A percentile compares a stretch with the other conserved stretches of the same genome.
Conservation (phyloP, 2,329 filamentous ascomycete genomes). For the Sclerotinia minor region DNA sequence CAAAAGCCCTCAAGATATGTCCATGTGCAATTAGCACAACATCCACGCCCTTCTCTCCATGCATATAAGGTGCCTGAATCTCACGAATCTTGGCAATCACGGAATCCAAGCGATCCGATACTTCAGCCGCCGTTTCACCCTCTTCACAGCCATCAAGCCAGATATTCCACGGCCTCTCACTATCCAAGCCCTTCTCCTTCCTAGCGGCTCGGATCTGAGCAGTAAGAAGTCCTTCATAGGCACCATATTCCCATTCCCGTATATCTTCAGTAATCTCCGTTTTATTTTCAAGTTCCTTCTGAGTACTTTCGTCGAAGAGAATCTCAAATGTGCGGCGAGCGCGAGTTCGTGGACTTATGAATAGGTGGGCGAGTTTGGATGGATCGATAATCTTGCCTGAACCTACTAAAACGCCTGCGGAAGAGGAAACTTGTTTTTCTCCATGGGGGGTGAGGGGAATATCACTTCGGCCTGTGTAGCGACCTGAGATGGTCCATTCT, state of each 20-base stretch:
- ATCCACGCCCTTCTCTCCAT: slow-evolving; percentile 47
- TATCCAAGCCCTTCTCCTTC: slow-evolving; percentile 47
- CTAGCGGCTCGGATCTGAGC: slow-evolving; percentile 46
- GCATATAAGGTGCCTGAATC: slow-evolving; percentile 50
- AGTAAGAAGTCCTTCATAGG: slow-evolving; percentile 50
- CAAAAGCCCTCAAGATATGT: slow-evolving; percentile 56
- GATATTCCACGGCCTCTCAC: slow-evolving; percentile 51
- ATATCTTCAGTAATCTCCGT: slow-evolving; percentile 47
- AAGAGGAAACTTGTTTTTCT: slow-evolving; percentile 47
- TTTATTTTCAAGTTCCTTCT: slow-evolving; percentile 32
- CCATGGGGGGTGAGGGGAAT: slow-evolving; percentile 46
- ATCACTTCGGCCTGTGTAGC: slow-evolving; percentile 48
- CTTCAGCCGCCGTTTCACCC: slow-evolving; percentile 51
- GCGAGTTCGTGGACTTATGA: slow-evolving; percentile 49
- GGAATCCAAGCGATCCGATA: slow-evolving; percentile 50
- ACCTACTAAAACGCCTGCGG: slow-evolving; percentile 48
- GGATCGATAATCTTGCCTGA: slow-evolving; percentile 51
- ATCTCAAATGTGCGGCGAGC: slow-evolving; percentile 50
- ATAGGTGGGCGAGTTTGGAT: slow-evolving; percentile 46
- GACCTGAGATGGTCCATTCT: slow-evolving; percentile 50
- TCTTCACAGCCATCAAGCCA: slow-evolving; percentile 54
- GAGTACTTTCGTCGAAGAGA: slow-evolving; percentile 43
- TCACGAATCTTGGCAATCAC: slow-evolving; percentile 51
- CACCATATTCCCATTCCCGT: slow-evolving; percentile 53
- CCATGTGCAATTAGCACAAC: slow-evolving; percentile 51